Percentiles rank a stretch among this genome's conserved stretches.
These are phyloP conservation scores for Podaxis pistillaris DNA, from an alignment of 768 basidiomycete species.

Conservation along the genomic window DNA sequence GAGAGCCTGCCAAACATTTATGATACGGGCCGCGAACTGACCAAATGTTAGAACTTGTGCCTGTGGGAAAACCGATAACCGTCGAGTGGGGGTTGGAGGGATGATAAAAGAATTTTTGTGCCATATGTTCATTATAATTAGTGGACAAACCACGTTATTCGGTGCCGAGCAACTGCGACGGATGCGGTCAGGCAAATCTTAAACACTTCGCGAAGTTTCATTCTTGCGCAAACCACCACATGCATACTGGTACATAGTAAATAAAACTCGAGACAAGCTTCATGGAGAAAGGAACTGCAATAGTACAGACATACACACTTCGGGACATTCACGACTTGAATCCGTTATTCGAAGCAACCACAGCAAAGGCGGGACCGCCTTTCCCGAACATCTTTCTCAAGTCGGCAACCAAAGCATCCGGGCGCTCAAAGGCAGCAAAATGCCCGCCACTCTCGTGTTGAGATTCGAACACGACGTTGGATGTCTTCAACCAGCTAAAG, in stretches of 20 bases:
- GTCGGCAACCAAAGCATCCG: constrained; percentile 46
- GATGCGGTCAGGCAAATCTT: too few relatives aligned
- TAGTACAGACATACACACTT: background rate
- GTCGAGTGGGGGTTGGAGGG: too few relatives aligned
- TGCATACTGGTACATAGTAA: background rate
- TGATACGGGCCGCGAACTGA: too few relatives aligned
- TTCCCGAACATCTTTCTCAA: constrained; percentile 56
- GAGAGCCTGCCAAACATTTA: too few relatives aligned
- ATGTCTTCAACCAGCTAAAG: constrained; percentile 40
- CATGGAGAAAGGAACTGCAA: background rate
- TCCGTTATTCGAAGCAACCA: constrained; percentile 44
- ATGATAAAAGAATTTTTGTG: too few relatives aligned
- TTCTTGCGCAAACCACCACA: background rate
- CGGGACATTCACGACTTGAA: constrained; percentile 18
- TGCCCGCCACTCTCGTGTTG: constrained; percentile 55
- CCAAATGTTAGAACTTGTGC: too few relatives aligned
- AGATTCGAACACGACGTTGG: constrained; percentile 43
- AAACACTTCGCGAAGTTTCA: too few relatives aligned
- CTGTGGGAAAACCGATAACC: too few relatives aligned
- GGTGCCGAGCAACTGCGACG: too few relatives aligned
- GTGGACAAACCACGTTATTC: too few relatives aligned
- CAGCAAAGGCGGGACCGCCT: constrained; percentile 46
- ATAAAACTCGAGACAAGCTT: background rate
- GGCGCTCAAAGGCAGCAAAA: constrained; percentile 54
- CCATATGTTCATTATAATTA: too few relatives aligned